A percentile compares a stretch with the other conserved stretches of the same genome.
Conservation (phyloP, 345 rosid genomes). For the Eucalyptus marginata region DNA sequence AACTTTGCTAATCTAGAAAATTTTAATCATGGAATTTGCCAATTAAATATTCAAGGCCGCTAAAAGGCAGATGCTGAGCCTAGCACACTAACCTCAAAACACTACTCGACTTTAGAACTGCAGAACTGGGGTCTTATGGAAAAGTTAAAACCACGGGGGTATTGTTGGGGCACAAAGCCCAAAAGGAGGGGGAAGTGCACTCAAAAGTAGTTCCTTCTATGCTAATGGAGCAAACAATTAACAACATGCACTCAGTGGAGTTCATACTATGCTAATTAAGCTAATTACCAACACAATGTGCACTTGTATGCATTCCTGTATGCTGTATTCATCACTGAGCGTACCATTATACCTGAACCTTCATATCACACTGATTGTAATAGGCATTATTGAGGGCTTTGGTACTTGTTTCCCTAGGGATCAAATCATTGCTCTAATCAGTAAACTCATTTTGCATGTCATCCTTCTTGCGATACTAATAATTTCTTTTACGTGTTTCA, state of each 20-base stretch:
- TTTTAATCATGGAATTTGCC: not conserved
- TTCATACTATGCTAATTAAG: not conserved
- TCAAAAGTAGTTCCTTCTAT: not conserved
- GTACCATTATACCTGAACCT: not conserved
- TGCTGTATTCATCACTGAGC: not conserved
- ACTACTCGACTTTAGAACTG: not conserved
- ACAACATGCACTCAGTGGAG: not conserved
- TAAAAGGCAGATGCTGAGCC: not conserved
- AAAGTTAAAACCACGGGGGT: not conserved
- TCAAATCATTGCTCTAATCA: not conserved
- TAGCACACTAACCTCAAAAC: not conserved
- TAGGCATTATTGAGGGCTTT: not conserved
- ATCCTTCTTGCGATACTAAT: not conserved
- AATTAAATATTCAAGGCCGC: not conserved
- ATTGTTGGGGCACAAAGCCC: not conserved
- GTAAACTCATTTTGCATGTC: not conserved
- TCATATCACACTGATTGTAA: not conserved
- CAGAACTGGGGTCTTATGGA: not conserved
- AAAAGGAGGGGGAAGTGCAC: not conserved
- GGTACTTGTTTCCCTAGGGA: not conserved
- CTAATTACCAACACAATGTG: not conserved
- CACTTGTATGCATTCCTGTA: not conserved
- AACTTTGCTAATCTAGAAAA: not conserved
- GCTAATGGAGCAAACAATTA: not conserved
- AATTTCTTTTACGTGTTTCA: constrained; percentile 2